phyloP scores from a whole-genome alignment of 1,284 basidiomycete genomes.

The Fistulinella staudtii region DNA sequence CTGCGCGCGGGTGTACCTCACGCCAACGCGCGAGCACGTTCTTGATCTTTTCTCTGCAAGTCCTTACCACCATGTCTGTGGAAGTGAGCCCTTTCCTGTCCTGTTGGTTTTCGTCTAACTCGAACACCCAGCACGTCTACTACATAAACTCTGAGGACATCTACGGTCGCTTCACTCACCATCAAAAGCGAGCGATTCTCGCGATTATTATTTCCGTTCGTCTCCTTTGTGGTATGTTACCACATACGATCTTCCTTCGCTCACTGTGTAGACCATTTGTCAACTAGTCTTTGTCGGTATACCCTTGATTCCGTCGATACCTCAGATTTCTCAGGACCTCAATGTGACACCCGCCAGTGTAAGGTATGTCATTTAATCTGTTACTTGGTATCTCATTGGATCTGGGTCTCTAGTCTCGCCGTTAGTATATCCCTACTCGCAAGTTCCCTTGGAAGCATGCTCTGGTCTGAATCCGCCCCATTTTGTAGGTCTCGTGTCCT shows the following conservation, averaged over 20 bases:
- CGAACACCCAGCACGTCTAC: background rate
- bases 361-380: constrained; percentile 28
- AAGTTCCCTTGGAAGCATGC: constrained; percentile 21
- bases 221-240: constrained; percentile 23
- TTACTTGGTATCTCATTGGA: background rate
- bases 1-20: too few species aligned
- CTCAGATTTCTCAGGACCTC: constrained; percentile 41
- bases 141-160: constrained; percentile 25
- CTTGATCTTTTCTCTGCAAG: too few species aligned
- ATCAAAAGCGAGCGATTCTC: constrained; percentile 38
- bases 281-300: constrained; percentile 41
- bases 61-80: constrained; percentile 15
- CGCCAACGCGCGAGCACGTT: too few species aligned
- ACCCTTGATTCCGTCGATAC: constrained; percentile 47
- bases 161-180: constrained; percentile 39
- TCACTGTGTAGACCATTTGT: background rate
- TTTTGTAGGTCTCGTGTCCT: constrained; percentile 22
- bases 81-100: constrained; percentile 21
- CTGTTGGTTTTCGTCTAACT: constrained; percentile 3
- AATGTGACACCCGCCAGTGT: constrained; percentile 28
- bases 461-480: constrained; percentile 26
- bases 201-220: constrained; percentile 37
- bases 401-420: constrained; percentile 16
- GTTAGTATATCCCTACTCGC: constrained; percentile 28
- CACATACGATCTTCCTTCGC: too few species aligned